Evolutionary conservation across 2,329 filamentous ascomycete species (phyloP), one percentile per base, ranked within the genome.

Genomic region (Plenodomus tracheiphilus): DNA sequence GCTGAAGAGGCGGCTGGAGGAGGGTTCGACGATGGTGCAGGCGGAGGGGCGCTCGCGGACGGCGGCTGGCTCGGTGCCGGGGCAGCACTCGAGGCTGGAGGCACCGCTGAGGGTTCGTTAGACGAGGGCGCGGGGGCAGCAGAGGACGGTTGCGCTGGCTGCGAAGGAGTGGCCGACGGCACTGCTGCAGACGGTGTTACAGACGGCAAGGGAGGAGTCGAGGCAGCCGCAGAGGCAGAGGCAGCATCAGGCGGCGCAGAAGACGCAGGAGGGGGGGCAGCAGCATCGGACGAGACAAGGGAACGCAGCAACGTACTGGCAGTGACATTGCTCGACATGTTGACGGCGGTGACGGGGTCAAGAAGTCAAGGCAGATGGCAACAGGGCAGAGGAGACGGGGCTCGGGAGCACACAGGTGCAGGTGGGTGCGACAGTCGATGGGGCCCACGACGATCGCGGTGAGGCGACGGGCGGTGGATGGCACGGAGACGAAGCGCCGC

Each of bases 221-320:
- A 44, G 22, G 49, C 44, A 50, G 56, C 28, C 34, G 60, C n/a
- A n/a, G 22, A 25, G 22, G 22, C 22, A 25, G 22, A 5, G 5
- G 22, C 22, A 5, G 22, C 10, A 25, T 10, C 39, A 51, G 60
- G 50, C n/a, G 43, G 43, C 18, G 54, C 40, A 44, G 58, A 46
- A 39, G 47, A 35, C 41, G 54, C 49, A 13, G 59, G 48, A 42
- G 51, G 35, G 37, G 54, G 41, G 36, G 54, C 44, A 47, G 47
- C 37, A 40, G 44, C 22, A 21, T 20, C 47, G 20, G 51, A 56
- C 35, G 47, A 43, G 44, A 53, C 18, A 59, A 61, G 44, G 50
- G 56, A 55, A 41, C 54, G 43, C 62, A 60, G 51, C 39, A 64
- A 71, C 69, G 64, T 70, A 72, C 69, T 64, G 51, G 62, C 51